Conservation (phyloP, 129 eudicot species). For the Flaveria linearis region DNA sequence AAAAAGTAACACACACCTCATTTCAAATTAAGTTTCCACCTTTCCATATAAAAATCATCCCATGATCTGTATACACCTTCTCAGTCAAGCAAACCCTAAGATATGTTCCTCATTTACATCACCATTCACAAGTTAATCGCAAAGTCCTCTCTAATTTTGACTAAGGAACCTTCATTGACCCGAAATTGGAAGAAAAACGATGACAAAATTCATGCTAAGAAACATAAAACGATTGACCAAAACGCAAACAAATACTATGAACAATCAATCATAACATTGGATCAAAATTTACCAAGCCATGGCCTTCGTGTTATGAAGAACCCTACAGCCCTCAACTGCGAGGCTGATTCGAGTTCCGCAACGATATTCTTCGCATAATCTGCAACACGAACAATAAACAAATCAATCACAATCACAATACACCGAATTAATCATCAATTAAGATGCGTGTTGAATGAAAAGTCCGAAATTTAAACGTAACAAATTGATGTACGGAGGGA, state of each 20-base stretch:
- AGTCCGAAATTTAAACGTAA: no score
- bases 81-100: no score
- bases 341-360: constrained; percentile 74
- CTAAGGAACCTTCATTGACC: not conserved
- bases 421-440: no score
- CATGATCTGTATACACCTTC: no score
- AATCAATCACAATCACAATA: no score
- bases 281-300: constrained; percentile 76
- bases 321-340: constrained; percentile 69
- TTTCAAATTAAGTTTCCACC: not conserved
- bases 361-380: no score
- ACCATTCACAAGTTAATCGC: not conserved
- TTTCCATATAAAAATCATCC: not conserved
- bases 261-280: not conserved
- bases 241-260: not conserved
- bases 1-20: constrained; percentile 1
- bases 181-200: not conserved
- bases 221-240: not conserved
- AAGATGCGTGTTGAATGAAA: no score
- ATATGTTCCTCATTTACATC: not conserved
- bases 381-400: no score
- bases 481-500: no score
- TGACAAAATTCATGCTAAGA: not conserved
- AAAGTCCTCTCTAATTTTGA: not conserved
- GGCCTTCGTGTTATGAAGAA: constrained; percentile 82